These are phyloP conservation scores for Candida fluviatilis DNA, from an alignment of 805 yeast species.

Conservation along the genomic window DNA sequence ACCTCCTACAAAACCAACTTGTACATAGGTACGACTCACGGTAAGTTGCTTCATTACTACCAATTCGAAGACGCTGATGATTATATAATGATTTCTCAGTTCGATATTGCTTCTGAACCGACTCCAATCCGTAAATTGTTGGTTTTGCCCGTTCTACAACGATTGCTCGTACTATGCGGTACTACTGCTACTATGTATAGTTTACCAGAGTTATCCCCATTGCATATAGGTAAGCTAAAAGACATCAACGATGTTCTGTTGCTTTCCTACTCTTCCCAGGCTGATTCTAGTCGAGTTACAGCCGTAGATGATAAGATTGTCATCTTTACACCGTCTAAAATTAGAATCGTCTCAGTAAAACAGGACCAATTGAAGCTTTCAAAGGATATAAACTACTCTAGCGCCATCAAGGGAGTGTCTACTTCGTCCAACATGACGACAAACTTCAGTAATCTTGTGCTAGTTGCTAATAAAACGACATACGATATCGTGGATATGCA, in stretches of 20 bases:
- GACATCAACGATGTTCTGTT: slow-evolving; percentile 32
- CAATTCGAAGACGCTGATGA: slow-evolving; percentile 36
- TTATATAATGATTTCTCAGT: slow-evolving; percentile 25
- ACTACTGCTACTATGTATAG: slow-evolving; percentile 22
- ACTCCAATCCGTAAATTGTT: slow-evolving; percentile 21
- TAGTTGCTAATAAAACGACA: slow-evolving; percentile 28
- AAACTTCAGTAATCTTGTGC: slow-evolving; percentile 25
- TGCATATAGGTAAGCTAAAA: slow-evolving; percentile 31
- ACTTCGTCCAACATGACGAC: slow-evolving; percentile 22
- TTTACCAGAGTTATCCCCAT: slow-evolving; percentile 37
- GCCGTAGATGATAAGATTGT: slow-evolving; percentile 22
- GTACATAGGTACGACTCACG: slow-evolving; percentile 34
- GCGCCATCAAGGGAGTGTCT: slow-evolving; percentile 24
- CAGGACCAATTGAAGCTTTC: slow-evolving; percentile 25
- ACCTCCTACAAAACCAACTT: slow-evolving; percentile 26
- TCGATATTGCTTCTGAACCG: slow-evolving; percentile 11
- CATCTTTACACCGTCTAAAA: slow-evolving; percentile 24
- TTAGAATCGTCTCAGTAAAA: slow-evolving; percentile 28
- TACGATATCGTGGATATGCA: slow-evolving; percentile 37
- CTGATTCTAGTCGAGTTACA: slow-evolving; percentile 1
- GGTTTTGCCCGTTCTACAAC: slow-evolving; percentile 19
- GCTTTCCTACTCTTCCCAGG: slow-evolving; percentile 5
- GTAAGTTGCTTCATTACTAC: slow-evolving; percentile 35
- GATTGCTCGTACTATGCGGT: slow-evolving; percentile 24
- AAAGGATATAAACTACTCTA: slow-evolving; percentile 28